phyloP scores from a whole-genome alignment of 306 rosid genomes.

The Rubus parviflorus region DNA sequence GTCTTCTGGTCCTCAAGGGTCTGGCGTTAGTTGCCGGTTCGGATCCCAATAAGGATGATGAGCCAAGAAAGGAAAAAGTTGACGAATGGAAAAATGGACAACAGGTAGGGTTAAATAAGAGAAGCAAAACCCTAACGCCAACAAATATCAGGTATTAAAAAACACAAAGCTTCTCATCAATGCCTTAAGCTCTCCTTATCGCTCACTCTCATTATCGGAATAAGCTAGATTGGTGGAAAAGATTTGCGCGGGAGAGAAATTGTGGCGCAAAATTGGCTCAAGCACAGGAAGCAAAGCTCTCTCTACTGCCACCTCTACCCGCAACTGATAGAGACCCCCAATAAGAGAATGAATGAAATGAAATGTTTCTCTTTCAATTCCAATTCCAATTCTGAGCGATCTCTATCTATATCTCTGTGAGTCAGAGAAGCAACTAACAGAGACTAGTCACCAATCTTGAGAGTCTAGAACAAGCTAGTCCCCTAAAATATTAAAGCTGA shows the following conservation, averaged over 20 bases:
- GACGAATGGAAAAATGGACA: constrained; percentile 31
- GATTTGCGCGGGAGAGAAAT: constrained; percentile 48
- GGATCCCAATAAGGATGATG: constrained; percentile 49
- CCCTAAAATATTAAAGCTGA: background rate
- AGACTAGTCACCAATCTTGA: constrained; percentile 43
- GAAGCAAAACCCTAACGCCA: constrained; percentile 39
- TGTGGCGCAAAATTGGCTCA: constrained; percentile 43
- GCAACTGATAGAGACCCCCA: constrained; percentile 58
- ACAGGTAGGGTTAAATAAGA: constrained; percentile 36
- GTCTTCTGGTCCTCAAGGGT: constrained; percentile 22
- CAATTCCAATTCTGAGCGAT: background rate
- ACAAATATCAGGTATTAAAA: background rate
- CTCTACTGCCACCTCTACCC: constrained; percentile 51
- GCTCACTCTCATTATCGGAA: constrained; percentile 33
- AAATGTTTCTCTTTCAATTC: background rate
- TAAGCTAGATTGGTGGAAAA: constrained; percentile 68
- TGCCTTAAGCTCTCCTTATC: constrained; percentile 29
- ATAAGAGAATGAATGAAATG: background rate
- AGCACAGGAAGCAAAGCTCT: constrained; percentile 25
- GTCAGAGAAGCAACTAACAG: constrained; percentile 12
- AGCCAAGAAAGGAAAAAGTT: constrained; percentile 11
- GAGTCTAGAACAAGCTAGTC: constrained; percentile 20
- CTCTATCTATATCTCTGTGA: constrained; percentile 34
- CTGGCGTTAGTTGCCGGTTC: constrained; percentile 37
- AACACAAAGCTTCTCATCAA: constrained; percentile 12